phyloP scores from a whole-genome alignment of 345 rosid species.

The Lumnitzera littorea region DNA sequence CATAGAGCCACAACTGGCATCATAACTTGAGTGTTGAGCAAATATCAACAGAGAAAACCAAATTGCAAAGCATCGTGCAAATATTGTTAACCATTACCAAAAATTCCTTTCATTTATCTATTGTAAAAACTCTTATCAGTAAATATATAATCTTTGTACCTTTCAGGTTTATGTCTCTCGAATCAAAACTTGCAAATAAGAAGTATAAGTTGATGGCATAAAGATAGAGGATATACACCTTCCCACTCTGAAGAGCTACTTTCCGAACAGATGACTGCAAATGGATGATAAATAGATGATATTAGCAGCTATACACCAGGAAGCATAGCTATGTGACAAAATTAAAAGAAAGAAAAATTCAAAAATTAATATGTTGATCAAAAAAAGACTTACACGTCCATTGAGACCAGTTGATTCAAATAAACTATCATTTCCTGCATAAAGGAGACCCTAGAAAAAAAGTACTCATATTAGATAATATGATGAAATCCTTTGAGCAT shows the following conservation, averaged over 20 bases:
- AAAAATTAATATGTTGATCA: background rate
- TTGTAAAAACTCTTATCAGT: no score
- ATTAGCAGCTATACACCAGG: background rate
- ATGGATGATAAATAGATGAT: background rate
- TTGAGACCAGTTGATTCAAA: constrained; percentile 86
- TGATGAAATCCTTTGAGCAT: no score
- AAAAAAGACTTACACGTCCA: constrained; percentile 31
- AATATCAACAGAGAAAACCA: background rate
- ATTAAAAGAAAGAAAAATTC: background rate
- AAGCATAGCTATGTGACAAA: background rate
- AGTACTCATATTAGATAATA: background rate
- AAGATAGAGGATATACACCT: constrained; percentile 34
- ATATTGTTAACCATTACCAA: background rate
- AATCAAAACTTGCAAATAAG: no score
- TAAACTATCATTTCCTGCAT: constrained; percentile 54
- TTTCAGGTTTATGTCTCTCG: no score
- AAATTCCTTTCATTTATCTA: background rate
- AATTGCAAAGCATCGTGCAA: background rate
- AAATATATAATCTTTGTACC: no score
- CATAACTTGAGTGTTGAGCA: no score
- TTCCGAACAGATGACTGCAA: constrained; percentile 78
- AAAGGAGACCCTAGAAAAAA: constrained; percentile 74
- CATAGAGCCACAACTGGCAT: background rate
- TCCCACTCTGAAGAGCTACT: constrained; percentile 65
- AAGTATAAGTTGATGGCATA: no score